A percentile compares a stretch with the other conserved stretches of the same genome.
phyloP scores from a whole-genome alignment of 148 eudicot genomes.

The Vaccinium darrowii region DNA sequence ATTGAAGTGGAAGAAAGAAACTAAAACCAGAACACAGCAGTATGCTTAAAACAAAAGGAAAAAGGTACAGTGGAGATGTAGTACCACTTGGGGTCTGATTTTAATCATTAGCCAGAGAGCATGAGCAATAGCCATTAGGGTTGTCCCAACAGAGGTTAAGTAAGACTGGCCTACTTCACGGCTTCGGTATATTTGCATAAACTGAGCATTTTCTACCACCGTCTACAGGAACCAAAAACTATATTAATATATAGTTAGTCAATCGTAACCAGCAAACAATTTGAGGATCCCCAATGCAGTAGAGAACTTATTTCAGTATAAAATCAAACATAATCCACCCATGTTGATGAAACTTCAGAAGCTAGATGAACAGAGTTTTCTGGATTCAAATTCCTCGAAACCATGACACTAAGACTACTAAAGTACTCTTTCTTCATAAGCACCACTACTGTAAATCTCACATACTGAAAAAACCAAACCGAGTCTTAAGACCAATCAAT shows the following conservation, averaged over 20 bases:
- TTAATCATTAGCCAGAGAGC: conserved; percentile 83
- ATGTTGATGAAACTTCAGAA: not conserved
- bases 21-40: not conserved
- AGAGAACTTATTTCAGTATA: not conserved
- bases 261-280: not conserved
- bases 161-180: conserved; percentile 97
- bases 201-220: conserved; percentile 41
- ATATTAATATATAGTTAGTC: not conserved
- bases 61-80: not conserved
- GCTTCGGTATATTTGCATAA: conserved; percentile 81
- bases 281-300: not conserved
- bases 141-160: conserved; percentile 79
- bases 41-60: not conserved
- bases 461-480: not conserved
- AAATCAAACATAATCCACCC: not conserved
- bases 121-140: conserved; percentile 74
- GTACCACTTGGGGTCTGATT: conserved; percentile 93
- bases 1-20: not conserved
- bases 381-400: conserved; percentile 4
- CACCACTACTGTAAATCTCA: not conserved
- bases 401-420: not conserved
- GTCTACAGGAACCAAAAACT: conserved; percentile 33
- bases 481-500: not conserved
- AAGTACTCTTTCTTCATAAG: not conserved
- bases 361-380: not conserved